Conservation (phyloP, 1,284 basidiomycete species). For the Afroboletus lepidellus region DNA sequence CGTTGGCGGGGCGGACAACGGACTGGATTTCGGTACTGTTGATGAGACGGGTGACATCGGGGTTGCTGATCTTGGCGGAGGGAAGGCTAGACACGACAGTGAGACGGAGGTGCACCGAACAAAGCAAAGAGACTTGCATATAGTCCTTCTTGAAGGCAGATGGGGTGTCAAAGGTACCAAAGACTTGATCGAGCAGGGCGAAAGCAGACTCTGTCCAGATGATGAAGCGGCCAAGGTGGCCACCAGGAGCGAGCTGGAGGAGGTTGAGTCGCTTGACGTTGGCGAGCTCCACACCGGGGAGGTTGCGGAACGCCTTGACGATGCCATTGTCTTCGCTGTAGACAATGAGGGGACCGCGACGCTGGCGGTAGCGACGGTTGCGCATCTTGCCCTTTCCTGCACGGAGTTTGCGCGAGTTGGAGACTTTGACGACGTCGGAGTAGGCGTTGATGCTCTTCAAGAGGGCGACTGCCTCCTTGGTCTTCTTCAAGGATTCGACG, state of each 20-base stretch:
- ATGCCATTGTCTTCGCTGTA: constrained; percentile 99
- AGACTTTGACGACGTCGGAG: constrained; percentile 93
- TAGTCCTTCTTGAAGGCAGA: constrained; percentile 93
- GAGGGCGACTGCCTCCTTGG: constrained; percentile 95
- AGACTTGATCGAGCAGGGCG: constrained; percentile 90
- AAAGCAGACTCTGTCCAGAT: constrained; percentile 99
- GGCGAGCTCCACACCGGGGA: constrained; percentile 97
- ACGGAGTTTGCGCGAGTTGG: constrained; percentile 95
- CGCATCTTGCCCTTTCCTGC: constrained; percentile 98
- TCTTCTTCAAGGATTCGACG: constrained; percentile 91
- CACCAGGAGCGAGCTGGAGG: constrained; percentile 98
- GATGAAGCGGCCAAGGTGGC: constrained; percentile 97
- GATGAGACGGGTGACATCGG: constrained; percentile 97
- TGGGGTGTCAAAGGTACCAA: constrained; percentile 87
- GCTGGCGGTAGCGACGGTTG: constrained; percentile 95
- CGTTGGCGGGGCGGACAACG: constrained; percentile 85
- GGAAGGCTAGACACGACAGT: constrained; percentile 61
- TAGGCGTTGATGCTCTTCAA: constrained; percentile 93
- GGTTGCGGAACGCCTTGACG: constrained; percentile 97
- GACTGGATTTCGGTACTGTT: constrained; percentile 98
- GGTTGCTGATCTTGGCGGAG: constrained; percentile 94
- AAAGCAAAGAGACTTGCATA: constrained; percentile 49
- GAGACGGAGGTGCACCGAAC: not conserved
- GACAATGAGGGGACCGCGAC: constrained; percentile 96
- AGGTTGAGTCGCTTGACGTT: constrained; percentile 95